Evolutionary conservation across 768 basidiomycete species (phyloP).

Genomic region (Lactarius sanguifluus): DNA sequence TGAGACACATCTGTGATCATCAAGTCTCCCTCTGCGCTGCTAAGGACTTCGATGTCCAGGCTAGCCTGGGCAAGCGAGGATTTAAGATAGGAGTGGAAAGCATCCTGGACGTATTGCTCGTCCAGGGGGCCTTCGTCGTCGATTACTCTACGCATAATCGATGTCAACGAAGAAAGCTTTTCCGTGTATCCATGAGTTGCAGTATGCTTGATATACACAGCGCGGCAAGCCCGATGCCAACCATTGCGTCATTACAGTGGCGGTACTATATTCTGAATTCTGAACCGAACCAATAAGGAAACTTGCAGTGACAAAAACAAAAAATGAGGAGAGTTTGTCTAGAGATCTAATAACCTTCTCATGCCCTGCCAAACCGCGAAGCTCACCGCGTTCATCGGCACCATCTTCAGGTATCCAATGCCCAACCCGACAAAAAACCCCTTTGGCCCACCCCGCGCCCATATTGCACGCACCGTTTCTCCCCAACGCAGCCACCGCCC

Average conservation of each 20-base stretch:
- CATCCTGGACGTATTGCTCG: slow-evolving; percentile 68
- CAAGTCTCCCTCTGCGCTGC: slow-evolving; percentile 76
- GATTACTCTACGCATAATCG: slow-evolving; percentile 27
- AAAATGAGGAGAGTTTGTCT: slow-evolving; percentile 24
- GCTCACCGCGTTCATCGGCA: slow-evolving; percentile 94
- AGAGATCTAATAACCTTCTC: slow-evolving; percentile 50
- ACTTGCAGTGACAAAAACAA: no score
- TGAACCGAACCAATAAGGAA: no score
- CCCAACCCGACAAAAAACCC: slow-evolving; percentile 91
- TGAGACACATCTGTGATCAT: slow-evolving; percentile 77
- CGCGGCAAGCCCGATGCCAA: no score
- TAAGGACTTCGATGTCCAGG: slow-evolving; percentile 68
- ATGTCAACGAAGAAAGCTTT: slow-evolving; percentile 3
- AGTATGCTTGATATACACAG: no score
- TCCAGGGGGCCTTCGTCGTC: slow-evolving; percentile 44
- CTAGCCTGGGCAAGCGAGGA: slow-evolving; percentile 73
- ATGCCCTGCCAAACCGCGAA: slow-evolving; percentile 87
- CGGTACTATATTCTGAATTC: no score
- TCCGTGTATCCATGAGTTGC: no score
- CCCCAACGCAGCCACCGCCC: slow-evolving; percentile 76
- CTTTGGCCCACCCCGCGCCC: slow-evolving; percentile 64
- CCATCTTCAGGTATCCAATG: slow-evolving; percentile 91
- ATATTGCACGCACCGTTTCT: slow-evolving; percentile 73
- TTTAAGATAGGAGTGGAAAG: slow-evolving; percentile 81
- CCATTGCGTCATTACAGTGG: no score